Evolutionary conservation across 768 basidiomycete genomes (phyloP).

Genomic region (Myochromella boudieri): DNA sequence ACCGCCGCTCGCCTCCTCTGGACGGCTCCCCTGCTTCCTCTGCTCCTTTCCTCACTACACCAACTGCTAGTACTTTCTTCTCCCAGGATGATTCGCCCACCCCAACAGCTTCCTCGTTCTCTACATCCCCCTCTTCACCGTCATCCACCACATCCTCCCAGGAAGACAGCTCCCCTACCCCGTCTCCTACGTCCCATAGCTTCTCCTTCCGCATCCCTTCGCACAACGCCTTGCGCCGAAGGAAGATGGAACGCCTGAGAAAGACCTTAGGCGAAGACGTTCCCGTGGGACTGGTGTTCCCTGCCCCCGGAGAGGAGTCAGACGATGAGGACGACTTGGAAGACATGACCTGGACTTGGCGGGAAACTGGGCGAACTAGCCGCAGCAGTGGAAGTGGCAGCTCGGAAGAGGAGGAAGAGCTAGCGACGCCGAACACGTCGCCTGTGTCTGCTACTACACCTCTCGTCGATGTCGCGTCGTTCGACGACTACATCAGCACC

Average conservation of each 20-base stretch:
- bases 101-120: background rate
- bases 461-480: background rate
- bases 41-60: background rate
- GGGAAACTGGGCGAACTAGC: background rate
- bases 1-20: constrained; percentile 19
- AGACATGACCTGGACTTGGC: background rate
- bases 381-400: background rate
- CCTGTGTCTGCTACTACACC: background rate
- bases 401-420: background rate
- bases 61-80: no score
- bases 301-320: constrained; percentile 1
- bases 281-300: constrained; percentile 52
- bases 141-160: background rate
- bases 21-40: background rate
- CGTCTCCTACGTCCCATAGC: constrained; percentile 30
- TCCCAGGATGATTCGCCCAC: no score
- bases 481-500: no score
- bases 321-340: constrained; percentile 1
- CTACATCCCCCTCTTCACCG: background rate
- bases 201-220: constrained; percentile 46
- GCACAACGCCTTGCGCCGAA: constrained; percentile 38
- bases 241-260: constrained; percentile 65
- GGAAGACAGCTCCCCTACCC: constrained; percentile 13
- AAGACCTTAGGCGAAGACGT: constrained; percentile 64
- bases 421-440: constrained; percentile 1